These are phyloP conservation scores for Spathaspora sp. DNA, from an alignment of 1,139 yeast species.

Conservation along the genomic window DNA sequence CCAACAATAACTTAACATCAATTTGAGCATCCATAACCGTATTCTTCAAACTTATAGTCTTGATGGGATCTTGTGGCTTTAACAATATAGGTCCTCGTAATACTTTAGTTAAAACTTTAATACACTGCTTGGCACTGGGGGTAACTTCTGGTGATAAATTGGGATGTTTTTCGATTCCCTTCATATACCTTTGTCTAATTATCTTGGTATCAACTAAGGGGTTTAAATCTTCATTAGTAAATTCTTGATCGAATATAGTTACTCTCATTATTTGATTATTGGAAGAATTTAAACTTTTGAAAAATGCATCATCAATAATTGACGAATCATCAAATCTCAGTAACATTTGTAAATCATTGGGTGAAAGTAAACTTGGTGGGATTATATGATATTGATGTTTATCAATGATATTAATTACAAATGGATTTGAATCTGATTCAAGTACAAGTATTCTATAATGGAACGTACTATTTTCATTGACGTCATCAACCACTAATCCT, in stretches of 20 bases:
- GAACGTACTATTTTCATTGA: slow-evolving; percentile 16
- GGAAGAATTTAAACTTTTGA: slow-evolving; percentile 26
- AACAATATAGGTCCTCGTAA: slow-evolving; percentile 60
- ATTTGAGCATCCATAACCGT: slow-evolving; percentile 53
- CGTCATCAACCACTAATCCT: slow-evolving; percentile 28
- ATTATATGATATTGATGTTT: slow-evolving; percentile 41
- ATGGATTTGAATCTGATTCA: slow-evolving; percentile 27
- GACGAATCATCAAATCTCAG: slow-evolving; percentile 12
- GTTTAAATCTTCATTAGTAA: slow-evolving; percentile 23
- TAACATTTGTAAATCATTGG: slow-evolving; percentile 24
- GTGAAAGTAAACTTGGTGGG: slow-evolving; percentile 23
- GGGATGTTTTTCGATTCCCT: slow-evolving; percentile 28
- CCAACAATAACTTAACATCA: slow-evolving; percentile 51
- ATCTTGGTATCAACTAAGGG: slow-evolving; percentile 25
- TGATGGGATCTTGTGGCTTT: slow-evolving; percentile 41
- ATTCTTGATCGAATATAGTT: slow-evolving; percentile 33
- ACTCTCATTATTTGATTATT: slow-evolving; percentile 33
- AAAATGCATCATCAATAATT: slow-evolving; percentile 37
- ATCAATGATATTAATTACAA: slow-evolving; percentile 17
- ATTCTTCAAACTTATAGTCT: slow-evolving; percentile 51
- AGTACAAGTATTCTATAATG: slow-evolving; percentile 36
- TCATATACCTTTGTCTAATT: slow-evolving; percentile 31
- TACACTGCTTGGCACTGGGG: slow-evolving; percentile 55
- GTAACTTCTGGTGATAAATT: slow-evolving; percentile 31
- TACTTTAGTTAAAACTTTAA: slow-evolving; percentile 57